Base-by-base conservation (phyloP, 805 yeast species). In the Spathaspora sp. region DNA sequence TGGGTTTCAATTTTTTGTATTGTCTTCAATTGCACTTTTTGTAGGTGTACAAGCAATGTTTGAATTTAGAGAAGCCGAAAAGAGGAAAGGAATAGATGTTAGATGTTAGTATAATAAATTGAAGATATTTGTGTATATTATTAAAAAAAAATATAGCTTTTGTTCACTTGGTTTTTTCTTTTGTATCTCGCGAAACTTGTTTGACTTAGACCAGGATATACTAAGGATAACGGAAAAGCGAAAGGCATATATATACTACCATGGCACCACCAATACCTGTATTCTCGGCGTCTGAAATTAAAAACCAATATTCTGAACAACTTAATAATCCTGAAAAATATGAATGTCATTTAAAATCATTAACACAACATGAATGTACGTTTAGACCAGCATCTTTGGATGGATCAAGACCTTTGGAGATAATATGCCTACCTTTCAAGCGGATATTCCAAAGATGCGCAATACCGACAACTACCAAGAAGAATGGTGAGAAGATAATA, bases 41-140 rank as follows among this genome's bases (percentile, higher is more conserved):
- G 84, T 90, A 16, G 98, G 87, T 2, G 86, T 83, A 0, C 98
- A 93, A 67, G 86, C 91, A 17, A 94, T 94, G 98, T 92, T 91
- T 70, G 98, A 94, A 68, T 69, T 88, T 52, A 79, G 99, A 60
- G 96, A 90, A 64, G 72, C 83, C 23, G 99, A 94, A 66, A 85
- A 81, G 63, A 80, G 98, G 60, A 75, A 79, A 42, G 97, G 97
- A 2, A 78, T 93, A 16, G 82, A 87, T 63, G 82, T 91, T 31
- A 84, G 88, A 64, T 94, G 97, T 64, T 87, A 54, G 49, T 18
- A 23, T 23, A 23, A 23, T 23, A 23, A 23, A 23, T 23, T 23
- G 26, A 23, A 23, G 26, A 23, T 23, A 23, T 23, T 23, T 23
- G 26, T 23, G 6, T 23, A 23, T n/a, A n/a, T n/a, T n/a, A n/a